Conservation (phyloP, 495 filamentous ascomycete species). For the Penicillium steckii region DNA sequence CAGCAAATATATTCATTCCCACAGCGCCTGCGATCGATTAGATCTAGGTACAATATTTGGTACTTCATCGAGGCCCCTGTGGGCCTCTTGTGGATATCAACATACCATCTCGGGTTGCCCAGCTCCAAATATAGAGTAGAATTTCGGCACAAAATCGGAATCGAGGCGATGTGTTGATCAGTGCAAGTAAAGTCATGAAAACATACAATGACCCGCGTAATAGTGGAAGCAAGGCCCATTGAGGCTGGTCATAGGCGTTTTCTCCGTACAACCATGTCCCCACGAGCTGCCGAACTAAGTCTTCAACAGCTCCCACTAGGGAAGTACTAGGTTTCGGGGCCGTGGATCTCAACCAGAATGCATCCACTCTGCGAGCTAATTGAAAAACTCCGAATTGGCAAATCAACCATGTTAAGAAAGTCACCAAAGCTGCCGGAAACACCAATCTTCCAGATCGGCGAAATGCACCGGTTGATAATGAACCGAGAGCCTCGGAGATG, state of each 20-base stretch:
- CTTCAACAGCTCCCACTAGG: not conserved
- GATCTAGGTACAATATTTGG: not conserved
- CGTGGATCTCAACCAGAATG: constrained; percentile 9
- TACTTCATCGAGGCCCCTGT: no score
- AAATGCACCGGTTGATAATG: constrained; percentile 9
- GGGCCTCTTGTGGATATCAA: not conserved
- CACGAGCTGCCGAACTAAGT: not conserved
- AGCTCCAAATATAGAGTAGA: constrained; percentile 4
- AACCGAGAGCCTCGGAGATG: constrained; percentile 5
- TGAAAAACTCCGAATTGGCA: constrained; percentile 12
- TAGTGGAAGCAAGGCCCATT: constrained; percentile 10
- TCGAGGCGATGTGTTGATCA: constrained; percentile 9
- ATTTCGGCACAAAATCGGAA: constrained; percentile 11
- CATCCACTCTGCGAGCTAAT: constrained; percentile 10
- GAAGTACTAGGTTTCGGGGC: constrained; percentile 6
- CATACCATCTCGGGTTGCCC: constrained; percentile 8
- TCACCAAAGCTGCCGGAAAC: constrained; percentile 5
- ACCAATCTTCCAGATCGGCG: constrained; percentile 12
- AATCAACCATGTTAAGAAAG: constrained; percentile 6
- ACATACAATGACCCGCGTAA: constrained; percentile 13
- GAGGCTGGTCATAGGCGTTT: constrained; percentile 14
- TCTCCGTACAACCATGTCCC: constrained; percentile 10
- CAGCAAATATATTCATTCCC: constrained; percentile 11
- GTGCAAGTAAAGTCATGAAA: constrained; percentile 9
- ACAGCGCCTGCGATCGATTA: not conserved